phyloP scores from a whole-genome alignment of 1,284 basidiomycete genomes.

The Microbotryum lychnidis-dioicae region DNA sequence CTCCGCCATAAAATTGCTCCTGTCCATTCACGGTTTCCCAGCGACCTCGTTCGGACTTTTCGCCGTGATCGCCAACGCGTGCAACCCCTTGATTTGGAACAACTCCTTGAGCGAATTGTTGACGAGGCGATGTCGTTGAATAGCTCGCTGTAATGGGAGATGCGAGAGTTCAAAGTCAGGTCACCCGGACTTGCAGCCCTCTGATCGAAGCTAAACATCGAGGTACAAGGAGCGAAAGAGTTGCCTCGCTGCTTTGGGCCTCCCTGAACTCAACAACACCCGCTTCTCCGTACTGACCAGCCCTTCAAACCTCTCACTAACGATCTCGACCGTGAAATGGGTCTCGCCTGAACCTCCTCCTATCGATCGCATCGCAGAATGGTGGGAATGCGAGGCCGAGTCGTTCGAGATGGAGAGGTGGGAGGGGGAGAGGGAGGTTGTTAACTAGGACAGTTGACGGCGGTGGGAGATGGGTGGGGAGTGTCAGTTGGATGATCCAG shows the following conservation, averaged over 20 bases:
- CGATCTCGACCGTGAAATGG: constrained; percentile 33
- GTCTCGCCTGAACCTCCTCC: constrained; percentile 33
- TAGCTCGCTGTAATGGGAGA: constrained; percentile 21
- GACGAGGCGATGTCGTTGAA: constrained; percentile 35
- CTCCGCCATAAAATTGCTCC: background rate
- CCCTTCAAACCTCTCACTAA: constrained; percentile 24
- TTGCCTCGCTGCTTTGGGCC: too few species aligned
- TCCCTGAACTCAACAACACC: too few species aligned
- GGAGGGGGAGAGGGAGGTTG: constrained; percentile 17
- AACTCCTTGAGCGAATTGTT: constrained; percentile 32
- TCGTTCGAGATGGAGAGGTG: constrained; percentile 32
- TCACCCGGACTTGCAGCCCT: background rate
- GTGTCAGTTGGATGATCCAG: too few species aligned
- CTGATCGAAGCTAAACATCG: too few species aligned
- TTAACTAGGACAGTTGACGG: constrained; percentile 12
- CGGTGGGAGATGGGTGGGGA: background rate
- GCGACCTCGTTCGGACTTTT: constrained; percentile 30
- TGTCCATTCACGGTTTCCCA: background rate
- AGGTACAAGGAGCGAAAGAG: background rate
- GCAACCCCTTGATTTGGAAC: constrained; percentile 29
- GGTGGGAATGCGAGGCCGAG: constrained; percentile 30
- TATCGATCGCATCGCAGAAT: constrained; percentile 32
- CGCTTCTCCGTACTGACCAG: constrained; percentile 19
- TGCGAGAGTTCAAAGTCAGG: background rate
- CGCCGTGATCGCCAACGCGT: constrained; percentile 34